Evolutionary conservation across 2,329 filamentous ascomycete species (phyloP), one percentile per base, ranked within the genome.

Genomic region (Stagonosporopsis tanaceti): DNA sequence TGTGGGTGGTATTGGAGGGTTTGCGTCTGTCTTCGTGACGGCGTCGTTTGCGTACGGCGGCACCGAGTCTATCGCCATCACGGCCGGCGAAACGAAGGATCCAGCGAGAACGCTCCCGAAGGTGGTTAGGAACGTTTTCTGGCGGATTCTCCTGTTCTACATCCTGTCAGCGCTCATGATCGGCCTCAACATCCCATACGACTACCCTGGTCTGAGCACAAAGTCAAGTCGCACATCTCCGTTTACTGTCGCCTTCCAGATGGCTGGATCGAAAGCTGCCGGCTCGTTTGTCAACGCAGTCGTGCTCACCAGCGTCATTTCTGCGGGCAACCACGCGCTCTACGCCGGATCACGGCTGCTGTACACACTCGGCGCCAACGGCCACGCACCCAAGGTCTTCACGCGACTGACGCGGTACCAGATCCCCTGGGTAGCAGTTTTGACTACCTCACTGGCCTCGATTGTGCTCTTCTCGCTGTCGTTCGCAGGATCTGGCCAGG

Each of bases 111-210:
- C 89, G 1, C 82, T 97, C 0, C 93, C 93, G 0, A 92, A 88
- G 0, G 93, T 93, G 12, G 87, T 96, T 69, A 96, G 96, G 79
- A 93, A 96, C 75, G 92, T 97, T 22, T 97, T 97, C 77, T 80
- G 79, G 78, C 77, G 79, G 38, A 78, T 81, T 38, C 30, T 72
- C 22, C 50, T 73, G 24, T 80, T 80, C 68, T 80, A 80, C 60
- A 68, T 80, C 40, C 62, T 80, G 17, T 75, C 74, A 4, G 68
- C 77, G 0, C 71, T 79, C 28, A 71, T 81, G 58, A 71, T 81
- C 30, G 78, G 78, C 12, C 66, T 81, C 4, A 72, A 79, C 39
- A 72, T 80, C n/a, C 75, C 76, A 1, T 76, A 76, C 57, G 63
- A 77, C 61, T 66, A 68, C 37, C 67, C 73, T 2, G 64, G 66